Evolutionary conservation across 2,329 filamentous ascomycete genomes (phyloP), one percentile per base, ranked within the genome.

Genomic region (Zymoseptoria tritici): DNA sequence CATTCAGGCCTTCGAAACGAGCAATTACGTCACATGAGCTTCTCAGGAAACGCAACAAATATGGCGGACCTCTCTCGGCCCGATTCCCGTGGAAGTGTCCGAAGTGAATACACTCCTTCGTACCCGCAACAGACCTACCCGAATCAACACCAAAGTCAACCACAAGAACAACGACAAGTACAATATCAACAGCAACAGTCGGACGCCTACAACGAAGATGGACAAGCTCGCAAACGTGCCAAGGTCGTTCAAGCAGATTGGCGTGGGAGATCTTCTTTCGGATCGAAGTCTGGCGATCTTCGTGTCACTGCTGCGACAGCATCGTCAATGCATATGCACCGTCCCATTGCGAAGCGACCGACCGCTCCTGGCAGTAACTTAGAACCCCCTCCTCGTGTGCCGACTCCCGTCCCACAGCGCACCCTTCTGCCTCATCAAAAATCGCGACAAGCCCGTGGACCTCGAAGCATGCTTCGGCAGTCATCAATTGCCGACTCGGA

Each of bases 291-390:
- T 2, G 83, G 86, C 9, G 91, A 94, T 54, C 79, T 97, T 24
- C 84, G 92, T 54, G 91, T 96, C n/a, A 87, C 90, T 61, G 93
- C 93, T 53, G 96, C 91, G 72, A 96, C 90, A 16, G 88, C 92
- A 52, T 90, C 91, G 50, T 96, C 92, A 4, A 81, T 97, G 60
- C 88, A 93, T 51, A 87, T 87, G 54, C 89, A 96, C 73, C 84
- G 91, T 52, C 93, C 93, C 3, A 81, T 90, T 59, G 80, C 82
- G 20, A 73, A 77, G 52, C 76, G 76, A 31, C 77, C 81, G 22
- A 76, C 74, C 24, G 79, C 80, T 19, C 71, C 73, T 3, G 71
- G 77, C 36, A 80, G 73, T 54, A 84, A 89, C 66, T 75, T 88
- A 4, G 87, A 91, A 66, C 86, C 90, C 65, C 75, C 86, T n/a